Base-by-base conservation (phyloP, 106 monocot species). In the Narthecium ossifragum region DNA sequence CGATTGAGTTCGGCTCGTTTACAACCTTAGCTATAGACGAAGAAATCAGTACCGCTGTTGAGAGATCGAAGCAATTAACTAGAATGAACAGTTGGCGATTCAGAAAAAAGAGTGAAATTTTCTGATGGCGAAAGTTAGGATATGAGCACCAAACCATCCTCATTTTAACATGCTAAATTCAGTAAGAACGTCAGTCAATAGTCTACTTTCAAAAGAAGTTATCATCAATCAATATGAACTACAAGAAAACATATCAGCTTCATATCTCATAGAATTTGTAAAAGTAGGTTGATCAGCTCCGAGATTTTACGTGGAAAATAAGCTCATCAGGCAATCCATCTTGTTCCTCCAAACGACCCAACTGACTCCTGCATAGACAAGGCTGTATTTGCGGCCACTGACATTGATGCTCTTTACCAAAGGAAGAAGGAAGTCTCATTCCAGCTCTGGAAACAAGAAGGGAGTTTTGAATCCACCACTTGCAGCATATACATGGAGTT, bases 231-330 rank as follows among this genome's bases (percentile, higher is more conserved):
- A n/a, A n/a, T n/a, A n/a, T n/a, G n/a, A n/a, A n/a, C n/a, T n/a
- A n/a, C n/a, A n/a, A n/a, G n/a, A n/a, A n/a, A n/a, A n/a, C n/a
- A n/a, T n/a, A n/a, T n/a, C n/a, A n/a, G n/a, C n/a, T n/a, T n/a
- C n/a, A n/a, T n/a, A n/a, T n/a, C n/a, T n/a, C n/a, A n/a, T n/a
- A n/a, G n/a, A n/a, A n/a, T n/a, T n/a, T n/a, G n/a, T 90, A 66
- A 90, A 90, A 17, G 85, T 89, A 11, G 90, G 94, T 62, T 90
- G 94, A 65, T 94, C 89, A 22, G 89, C 64, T n/a, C 88, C 88
- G 4, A 94, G 76, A 55, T 94, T 89, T 94, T 24, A 96, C 84
- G 58, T 90, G 86, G 65, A 90, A 86, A 55, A 96, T 75, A 46
- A 96, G 86, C 34, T 96, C 94, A 51, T 96, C 90, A 12, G 90